A percentile compares a stretch with the other conserved stretches of the same genome.
phyloP scores from a whole-genome alignment of 345 rosid genomes.

The Pugionium cornutum region DNA sequence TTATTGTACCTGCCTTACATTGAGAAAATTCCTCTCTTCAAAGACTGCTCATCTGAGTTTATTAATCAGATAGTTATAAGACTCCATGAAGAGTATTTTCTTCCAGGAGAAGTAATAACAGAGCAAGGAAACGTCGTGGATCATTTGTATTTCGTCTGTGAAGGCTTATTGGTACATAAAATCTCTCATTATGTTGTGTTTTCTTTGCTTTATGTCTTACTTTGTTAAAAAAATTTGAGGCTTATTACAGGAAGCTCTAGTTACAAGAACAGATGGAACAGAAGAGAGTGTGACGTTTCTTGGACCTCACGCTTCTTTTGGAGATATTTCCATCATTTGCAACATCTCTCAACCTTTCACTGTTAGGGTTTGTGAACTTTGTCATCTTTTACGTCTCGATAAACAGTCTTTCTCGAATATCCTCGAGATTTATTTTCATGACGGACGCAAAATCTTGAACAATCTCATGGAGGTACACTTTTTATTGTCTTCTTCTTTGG shows the following conservation, averaged over 20 bases:
- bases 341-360: conserved; percentile 93
- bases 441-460: conserved; percentile 77
- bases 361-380: conserved; percentile 70
- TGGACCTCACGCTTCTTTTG: conserved; percentile 69
- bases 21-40: conserved; percentile 59
- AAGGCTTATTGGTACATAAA: conserved; percentile 72
- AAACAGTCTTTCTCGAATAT: conserved; percentile 82
- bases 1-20: conserved; percentile 61
- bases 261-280: conserved; percentile 63
- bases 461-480: conserved; percentile 74
- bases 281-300: conserved; percentile 61
- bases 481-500: too few relatives aligned
- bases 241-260: conserved; percentile 63
- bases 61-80: conserved; percentile 78
- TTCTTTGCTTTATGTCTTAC: conserved; percentile 1
- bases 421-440: conserved; percentile 86
- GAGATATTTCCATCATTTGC: conserved; percentile 87
- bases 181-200: conserved; percentile 10
- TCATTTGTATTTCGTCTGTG: conserved; percentile 89
- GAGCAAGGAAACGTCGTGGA: conserved; percentile 91
- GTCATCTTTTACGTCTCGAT: conserved; percentile 82
- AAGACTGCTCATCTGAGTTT: conserved; percentile 80
- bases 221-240: neutral
- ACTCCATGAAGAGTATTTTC: conserved; percentile 95
- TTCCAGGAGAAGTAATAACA: conserved; percentile 92